phyloP scores from a whole-genome alignment of 345 rosid genomes.

The Microthlaspi erraticum region DNA sequence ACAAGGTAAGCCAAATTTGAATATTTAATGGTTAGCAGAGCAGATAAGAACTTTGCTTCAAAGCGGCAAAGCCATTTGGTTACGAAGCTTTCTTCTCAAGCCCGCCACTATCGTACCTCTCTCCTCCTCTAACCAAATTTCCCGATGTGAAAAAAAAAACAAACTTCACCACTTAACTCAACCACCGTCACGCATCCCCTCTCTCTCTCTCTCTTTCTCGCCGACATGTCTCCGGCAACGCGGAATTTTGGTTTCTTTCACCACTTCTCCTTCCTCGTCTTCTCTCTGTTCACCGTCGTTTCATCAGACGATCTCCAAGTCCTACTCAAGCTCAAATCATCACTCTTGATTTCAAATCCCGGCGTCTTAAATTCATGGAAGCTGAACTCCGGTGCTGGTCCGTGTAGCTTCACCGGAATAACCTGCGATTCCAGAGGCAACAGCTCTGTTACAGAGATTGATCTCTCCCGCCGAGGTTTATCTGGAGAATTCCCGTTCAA shows the following conservation, averaged over 20 bases:
- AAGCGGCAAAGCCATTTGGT: constrained; percentile 36
- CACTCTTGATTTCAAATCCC: constrained; percentile 44
- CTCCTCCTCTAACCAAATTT: constrained; percentile 4
- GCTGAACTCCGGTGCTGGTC: constrained; percentile 8
- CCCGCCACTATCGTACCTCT: constrained; percentile 19
- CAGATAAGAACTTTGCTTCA: constrained; percentile 39
- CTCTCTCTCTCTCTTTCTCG: background rate
- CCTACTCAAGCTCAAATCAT: constrained; percentile 55
- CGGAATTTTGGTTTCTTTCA: background rate
- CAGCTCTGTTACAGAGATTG: constrained; percentile 59
- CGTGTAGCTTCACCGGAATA: constrained; percentile 69
- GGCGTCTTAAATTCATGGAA: constrained; percentile 61
- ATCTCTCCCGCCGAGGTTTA: constrained; percentile 59
- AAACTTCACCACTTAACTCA: constrained; percentile 6
- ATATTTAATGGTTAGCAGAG: constrained; percentile 37
- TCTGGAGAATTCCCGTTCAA: constrained; percentile 57
- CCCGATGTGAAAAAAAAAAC: constrained; percentile 32
- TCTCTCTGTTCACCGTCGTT: constrained; percentile 46
- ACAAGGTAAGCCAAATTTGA: constrained; percentile 24
- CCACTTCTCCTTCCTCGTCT: constrained; percentile 26
- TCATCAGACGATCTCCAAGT: constrained; percentile 65
- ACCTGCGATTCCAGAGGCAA: constrained; percentile 50
- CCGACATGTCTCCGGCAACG: constrained; percentile 31
- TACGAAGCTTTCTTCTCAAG: constrained; percentile 16
- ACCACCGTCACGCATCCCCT: constrained; percentile 16